Conservation (phyloP, 2,329 filamentous ascomycete species). For the Exserohilum turcica region DNA sequence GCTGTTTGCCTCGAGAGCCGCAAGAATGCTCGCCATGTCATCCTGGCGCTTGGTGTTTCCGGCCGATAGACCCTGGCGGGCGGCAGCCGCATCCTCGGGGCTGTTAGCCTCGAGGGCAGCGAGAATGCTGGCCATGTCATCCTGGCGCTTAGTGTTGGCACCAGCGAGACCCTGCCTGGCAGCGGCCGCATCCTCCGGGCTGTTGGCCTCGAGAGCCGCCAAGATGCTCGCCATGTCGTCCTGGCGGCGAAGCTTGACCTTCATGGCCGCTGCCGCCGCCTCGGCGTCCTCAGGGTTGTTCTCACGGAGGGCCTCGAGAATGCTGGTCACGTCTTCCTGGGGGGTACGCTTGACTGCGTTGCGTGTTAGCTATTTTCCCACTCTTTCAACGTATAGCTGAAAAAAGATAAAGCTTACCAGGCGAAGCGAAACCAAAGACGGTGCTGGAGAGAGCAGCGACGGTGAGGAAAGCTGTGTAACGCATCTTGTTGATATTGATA, state of each 20-base stretch:
- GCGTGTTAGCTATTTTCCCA: conserved; percentile 3
- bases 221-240: conserved; percentile 29
- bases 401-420: conserved; percentile 22
- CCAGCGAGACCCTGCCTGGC: conserved; percentile 15
- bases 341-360: conserved; percentile 19
- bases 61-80: conserved; percentile 1
- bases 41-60: conserved; percentile 20
- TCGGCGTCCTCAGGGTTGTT: conserved; percentile 38
- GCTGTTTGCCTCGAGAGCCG: conserved; percentile 27
- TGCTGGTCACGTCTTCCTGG: conserved; percentile 32
- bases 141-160: conserved; percentile 11
- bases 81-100: conserved; percentile 29
- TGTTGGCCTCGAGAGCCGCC: conserved; percentile 29
- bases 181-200: conserved; percentile 33
- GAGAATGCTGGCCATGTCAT: conserved; percentile 27
- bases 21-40: conserved; percentile 22
- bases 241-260: conserved; percentile 32
- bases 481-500: too few relatives aligned
- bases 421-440: conserved; percentile 26
- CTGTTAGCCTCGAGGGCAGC: conserved; percentile 26
- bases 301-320: conserved; percentile 34
- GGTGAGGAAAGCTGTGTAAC: conserved; percentile 33
- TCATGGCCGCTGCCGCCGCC: conserved; percentile 31
- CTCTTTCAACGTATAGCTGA: background rate
- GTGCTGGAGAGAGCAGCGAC: conserved; percentile 33